Conservation (phyloP, 495 filamentous ascomycete genomes). For the Penicillium antarcticum region DNA sequence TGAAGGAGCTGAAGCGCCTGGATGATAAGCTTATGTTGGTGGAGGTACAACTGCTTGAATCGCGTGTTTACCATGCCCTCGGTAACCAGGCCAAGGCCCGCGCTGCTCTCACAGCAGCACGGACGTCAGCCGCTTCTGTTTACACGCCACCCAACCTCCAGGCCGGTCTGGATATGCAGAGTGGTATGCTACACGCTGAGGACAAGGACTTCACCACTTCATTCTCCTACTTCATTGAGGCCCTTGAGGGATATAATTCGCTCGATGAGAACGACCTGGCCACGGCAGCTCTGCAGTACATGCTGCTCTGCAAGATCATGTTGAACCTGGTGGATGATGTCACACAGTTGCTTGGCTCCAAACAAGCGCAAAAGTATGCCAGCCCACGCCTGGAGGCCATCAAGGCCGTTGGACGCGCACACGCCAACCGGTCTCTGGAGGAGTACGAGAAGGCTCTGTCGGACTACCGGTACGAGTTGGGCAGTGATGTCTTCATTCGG, state of each 20-base stretch:
- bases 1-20: slow-evolving; percentile 92
- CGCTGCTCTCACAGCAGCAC: slow-evolving; percentile 88
- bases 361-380: slow-evolving; percentile 94
- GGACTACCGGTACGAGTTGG: slow-evolving; percentile 85
- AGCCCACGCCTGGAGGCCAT: slow-evolving; percentile 94
- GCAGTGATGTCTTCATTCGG: slow-evolving; percentile 89
- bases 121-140: slow-evolving; percentile 91
- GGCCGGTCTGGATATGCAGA: slow-evolving; percentile 97
- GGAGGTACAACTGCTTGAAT: slow-evolving; percentile 98
- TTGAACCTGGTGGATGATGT: slow-evolving; percentile 95
- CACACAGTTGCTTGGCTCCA: slow-evolving; percentile 83
- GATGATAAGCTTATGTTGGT: slow-evolving; percentile 98
- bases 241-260: slow-evolving; percentile 91
- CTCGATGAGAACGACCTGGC: slow-evolving; percentile 85
- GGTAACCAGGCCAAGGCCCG: slow-evolving; percentile 96
- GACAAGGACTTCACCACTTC: slow-evolving; percentile 99
- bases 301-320: slow-evolving; percentile 99
- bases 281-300: slow-evolving; percentile 93
- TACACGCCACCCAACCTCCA: slow-evolving; percentile 95
- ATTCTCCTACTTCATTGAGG: slow-evolving; percentile 98
- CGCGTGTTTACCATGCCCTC: slow-evolving; percentile 92
- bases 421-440: slow-evolving; percentile 89
- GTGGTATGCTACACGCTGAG: slow-evolving; percentile 96
- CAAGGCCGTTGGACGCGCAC: slow-evolving; percentile 95
- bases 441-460: slow-evolving; percentile 93